phyloP scores from a whole-genome alignment of 1,284 basidiomycete species.

The Fomitopsis pinicola region DNA sequence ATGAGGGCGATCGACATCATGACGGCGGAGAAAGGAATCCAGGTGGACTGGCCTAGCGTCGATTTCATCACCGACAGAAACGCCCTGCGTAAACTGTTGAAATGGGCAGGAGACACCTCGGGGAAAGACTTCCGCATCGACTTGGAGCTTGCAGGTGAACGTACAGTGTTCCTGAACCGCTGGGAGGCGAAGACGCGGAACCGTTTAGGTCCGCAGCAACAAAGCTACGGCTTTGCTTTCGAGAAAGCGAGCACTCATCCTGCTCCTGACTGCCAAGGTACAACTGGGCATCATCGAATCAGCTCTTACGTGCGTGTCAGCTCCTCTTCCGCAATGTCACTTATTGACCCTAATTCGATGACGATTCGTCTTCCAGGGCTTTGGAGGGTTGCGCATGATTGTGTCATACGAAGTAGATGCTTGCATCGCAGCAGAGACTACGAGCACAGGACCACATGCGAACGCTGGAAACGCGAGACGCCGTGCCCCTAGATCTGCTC shows the following conservation, averaged over 20 bases:
- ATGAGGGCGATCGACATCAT: constrained; percentile 16
- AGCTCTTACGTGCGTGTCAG: constrained; percentile 41
- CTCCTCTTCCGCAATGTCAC: not conserved
- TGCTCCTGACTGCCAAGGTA: constrained; percentile 35
- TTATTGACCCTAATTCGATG: not conserved
- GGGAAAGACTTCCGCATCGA: constrained; percentile 51
- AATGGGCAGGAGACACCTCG: constrained; percentile 37
- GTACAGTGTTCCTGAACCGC: constrained; percentile 50
- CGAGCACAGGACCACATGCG: not conserved
- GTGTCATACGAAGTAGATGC: constrained; percentile 29
- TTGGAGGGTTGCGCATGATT: constrained; percentile 21
- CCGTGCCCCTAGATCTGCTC: not conserved
- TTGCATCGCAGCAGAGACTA: constrained; percentile 7
- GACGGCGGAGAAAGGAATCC: constrained; percentile 21
- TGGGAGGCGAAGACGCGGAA: constrained; percentile 13
- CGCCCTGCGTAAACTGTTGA: constrained; percentile 47
- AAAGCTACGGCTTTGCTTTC: constrained; percentile 41
- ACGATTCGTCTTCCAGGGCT: not conserved
- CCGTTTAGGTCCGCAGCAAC: not conserved
- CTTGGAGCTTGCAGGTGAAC: constrained; percentile 45
- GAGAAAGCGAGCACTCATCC: constrained; percentile 40
- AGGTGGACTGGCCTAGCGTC: constrained; percentile 42
- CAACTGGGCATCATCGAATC: constrained; percentile 45
- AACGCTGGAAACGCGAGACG: constrained; percentile 11
- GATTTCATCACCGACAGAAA: constrained; percentile 59